Percentiles rank a stretch among this genome's conserved stretches.
phyloP scores from a whole-genome alignment of 345 rosid genomes.

The Heritiera littoralis region DNA sequence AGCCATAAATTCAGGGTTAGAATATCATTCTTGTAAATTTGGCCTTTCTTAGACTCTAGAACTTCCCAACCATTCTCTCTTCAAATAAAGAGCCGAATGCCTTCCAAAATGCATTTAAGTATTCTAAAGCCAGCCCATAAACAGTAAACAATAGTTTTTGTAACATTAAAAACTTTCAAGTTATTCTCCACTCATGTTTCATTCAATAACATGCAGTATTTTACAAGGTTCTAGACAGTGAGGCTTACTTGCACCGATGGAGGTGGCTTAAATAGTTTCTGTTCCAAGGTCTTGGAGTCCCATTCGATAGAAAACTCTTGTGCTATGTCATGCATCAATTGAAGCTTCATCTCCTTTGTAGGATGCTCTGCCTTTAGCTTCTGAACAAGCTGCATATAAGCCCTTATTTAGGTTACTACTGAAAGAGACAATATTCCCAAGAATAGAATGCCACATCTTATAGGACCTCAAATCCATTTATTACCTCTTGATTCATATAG shows the following conservation, averaged over 20 bases:
- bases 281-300: slow-evolving; percentile 54
- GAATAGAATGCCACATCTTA: not conserved
- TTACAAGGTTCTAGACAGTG: not conserved
- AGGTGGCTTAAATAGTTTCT: slow-evolving; percentile 15
- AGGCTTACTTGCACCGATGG: slow-evolving; percentile 27
- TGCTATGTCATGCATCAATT: slow-evolving; percentile 7
- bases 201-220: not conserved
- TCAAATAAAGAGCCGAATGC: not conserved
- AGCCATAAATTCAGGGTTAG: not conserved
- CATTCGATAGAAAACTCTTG: slow-evolving; percentile 32
- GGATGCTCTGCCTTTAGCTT: slow-evolving; percentile 17
- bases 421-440: not conserved
- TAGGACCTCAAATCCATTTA: not conserved
- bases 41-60: not conserved
- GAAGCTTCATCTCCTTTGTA: slow-evolving; percentile 14
- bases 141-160: not conserved
- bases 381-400: not conserved
- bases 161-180: not conserved
- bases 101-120: not conserved
- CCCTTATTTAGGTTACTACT: slow-evolving; percentile 8
- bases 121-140: not conserved
- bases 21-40: not conserved
- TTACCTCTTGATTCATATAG: slow-evolving; percentile 62
- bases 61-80: not conserved
- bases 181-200: not conserved